phyloP scores from a whole-genome alignment of 768 basidiomycete species.

The Pisolithus orientalis region DNA sequence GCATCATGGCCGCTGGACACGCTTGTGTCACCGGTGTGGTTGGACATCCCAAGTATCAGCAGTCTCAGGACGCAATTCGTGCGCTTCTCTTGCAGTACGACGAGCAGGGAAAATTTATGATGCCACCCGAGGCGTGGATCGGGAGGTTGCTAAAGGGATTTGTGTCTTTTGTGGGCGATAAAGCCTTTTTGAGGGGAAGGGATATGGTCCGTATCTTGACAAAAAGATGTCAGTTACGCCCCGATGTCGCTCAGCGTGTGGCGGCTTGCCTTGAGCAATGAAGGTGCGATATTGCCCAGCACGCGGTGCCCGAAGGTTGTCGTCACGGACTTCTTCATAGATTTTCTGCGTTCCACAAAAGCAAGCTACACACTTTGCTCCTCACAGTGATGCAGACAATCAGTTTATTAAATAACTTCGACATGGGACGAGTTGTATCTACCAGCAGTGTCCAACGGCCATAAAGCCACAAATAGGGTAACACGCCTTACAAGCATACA shows the following conservation, averaged over 20 bases:
- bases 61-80: conserved; percentile 24
- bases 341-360: neutral
- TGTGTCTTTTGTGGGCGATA: conserved; percentile 12
- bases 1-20: conserved; percentile 21
- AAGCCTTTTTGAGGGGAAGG: conserved; percentile 15
- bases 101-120: conserved; percentile 24
- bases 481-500: neutral
- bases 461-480: too few relatives aligned
- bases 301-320: too few relatives aligned
- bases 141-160: conserved; percentile 19
- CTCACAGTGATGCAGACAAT: too few relatives aligned
- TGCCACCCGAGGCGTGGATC: conserved; percentile 24
- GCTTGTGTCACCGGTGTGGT: conserved; percentile 27
- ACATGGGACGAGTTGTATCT: too few relatives aligned
- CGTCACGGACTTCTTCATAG: neutral
- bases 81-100: conserved; percentile 14
- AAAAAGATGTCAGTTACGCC: conserved; percentile 20
- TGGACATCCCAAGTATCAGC: conserved; percentile 19
- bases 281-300: neutral
- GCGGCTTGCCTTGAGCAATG: conserved; percentile 14
- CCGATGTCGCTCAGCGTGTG: conserved; percentile 17
- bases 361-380: too few relatives aligned
- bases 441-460: too few relatives aligned
- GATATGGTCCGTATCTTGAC: conserved; percentile 20
- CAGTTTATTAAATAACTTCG: too few relatives aligned